phyloP scores from a whole-genome alignment of 2,329 filamentous ascomycete species.

The Aureobasidium sp. region DNA sequence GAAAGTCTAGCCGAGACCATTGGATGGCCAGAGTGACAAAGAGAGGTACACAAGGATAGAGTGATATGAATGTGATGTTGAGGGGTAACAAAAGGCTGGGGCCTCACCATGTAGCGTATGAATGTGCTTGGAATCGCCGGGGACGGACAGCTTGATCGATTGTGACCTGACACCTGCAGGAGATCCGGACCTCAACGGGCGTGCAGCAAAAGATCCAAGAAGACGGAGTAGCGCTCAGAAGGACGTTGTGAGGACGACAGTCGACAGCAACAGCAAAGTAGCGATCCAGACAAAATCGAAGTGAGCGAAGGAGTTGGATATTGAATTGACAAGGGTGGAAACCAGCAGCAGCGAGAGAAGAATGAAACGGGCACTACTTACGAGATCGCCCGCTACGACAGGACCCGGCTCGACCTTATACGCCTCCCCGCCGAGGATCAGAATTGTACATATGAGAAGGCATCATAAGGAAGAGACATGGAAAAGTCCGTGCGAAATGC shows the following conservation, averaged over 20 bases:
- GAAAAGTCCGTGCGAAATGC: slow-evolving; percentile 12
- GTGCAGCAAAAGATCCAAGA: slow-evolving; percentile 8
- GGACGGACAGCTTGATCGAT: slow-evolving; percentile 1
- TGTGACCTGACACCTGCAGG: slow-evolving; percentile 14
- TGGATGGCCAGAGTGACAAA: neutral
- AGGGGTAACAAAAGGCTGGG: slow-evolving; percentile 11
- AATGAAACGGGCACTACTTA: slow-evolving; percentile 14
- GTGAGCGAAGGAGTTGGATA: neutral
- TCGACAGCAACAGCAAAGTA: neutral
- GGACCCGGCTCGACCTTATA: slow-evolving; percentile 15
- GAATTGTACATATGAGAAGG: slow-evolving; percentile 10
- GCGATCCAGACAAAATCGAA: neutral
- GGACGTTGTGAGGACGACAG: neutral
- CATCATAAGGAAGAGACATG: slow-evolving; percentile 10
- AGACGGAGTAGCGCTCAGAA: neutral
- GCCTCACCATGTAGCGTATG: slow-evolving; percentile 12
- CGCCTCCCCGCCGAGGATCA: slow-evolving; percentile 12
- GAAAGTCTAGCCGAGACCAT: slow-evolving; percentile 5
- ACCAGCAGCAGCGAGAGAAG: slow-evolving; percentile 1
- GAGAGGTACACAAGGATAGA: slow-evolving; percentile 3
- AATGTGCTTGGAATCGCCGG: slow-evolving; percentile 4
- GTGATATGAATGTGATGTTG: slow-evolving; percentile 4
- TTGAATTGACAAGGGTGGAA: slow-evolving; percentile 5
- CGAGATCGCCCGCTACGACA: slow-evolving; percentile 14
- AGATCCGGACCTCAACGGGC: slow-evolving; percentile 12